Conservation (phyloP, 139 green algal genomes). For the Coccomyxa sp. region DNA sequence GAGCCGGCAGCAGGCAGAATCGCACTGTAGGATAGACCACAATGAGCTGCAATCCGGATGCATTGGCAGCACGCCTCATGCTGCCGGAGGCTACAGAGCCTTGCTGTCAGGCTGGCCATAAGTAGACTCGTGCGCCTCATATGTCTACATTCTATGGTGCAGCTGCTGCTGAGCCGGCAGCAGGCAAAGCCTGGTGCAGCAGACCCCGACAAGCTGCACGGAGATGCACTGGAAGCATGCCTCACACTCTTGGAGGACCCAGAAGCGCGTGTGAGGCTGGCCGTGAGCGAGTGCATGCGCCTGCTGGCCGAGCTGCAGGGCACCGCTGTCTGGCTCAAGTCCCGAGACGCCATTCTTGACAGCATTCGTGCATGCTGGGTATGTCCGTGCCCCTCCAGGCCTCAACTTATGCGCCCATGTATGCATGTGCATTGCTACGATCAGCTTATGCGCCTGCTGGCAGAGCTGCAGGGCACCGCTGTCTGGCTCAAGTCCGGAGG, state of each 20-base stretch:
- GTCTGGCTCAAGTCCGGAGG: neutral
- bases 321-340: constrained; percentile 32
- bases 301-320: constrained; percentile 38
- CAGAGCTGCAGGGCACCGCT: neutral
- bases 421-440: neutral
- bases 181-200: neutral
- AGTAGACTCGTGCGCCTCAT: neutral
- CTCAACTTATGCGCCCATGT: neutral
- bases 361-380: constrained; percentile 67
- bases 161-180: constrained; percentile 2
- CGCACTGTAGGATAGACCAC: no score
- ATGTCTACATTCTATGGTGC: no score
- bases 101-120: neutral
- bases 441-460: neutral
- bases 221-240: neutral
- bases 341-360: constrained; percentile 33
- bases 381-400: constrained; percentile 8
- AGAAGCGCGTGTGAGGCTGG: constrained; percentile 61
- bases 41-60: no score
- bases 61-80: no score
- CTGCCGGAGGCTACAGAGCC: no score
- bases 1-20: no score
- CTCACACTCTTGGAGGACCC: constrained; percentile 38
- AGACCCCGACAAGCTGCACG: neutral
- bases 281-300: constrained; percentile 52